Base-by-base conservation (phyloP, 495 filamentous ascomycete species). In the Podospora australis region DNA sequence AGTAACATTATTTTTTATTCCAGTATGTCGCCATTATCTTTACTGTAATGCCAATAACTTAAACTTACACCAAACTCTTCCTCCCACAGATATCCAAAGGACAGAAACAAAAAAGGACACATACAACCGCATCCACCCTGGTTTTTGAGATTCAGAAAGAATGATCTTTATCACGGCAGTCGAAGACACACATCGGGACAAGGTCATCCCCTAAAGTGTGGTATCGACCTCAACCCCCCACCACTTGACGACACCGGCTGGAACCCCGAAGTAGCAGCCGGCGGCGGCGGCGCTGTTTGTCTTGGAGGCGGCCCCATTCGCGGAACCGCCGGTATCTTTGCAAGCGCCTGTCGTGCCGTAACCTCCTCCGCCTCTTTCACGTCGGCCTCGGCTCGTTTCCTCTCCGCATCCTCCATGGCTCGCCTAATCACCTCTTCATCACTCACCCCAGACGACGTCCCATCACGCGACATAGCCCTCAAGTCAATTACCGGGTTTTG, bases 281-380 rank as follows among this genome's bases (percentile, higher is more conserved):
- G n/a, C 4, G 13, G 19, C 35, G 4, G 24, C 6, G 7, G 19
- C 0, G 17, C 52, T 19, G 23, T 20, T 13, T 29, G 21, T 32
- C 49, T 41, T 16, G 21, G 19, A 2, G 52, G 49, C 23, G 56
- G 52, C 2, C 56, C 56, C 30, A 48, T 45, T 14, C 41, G 32
- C 17, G 36, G 38, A 9, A 48, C 30, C 3, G 46, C 20, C 6
- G 56, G 56, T 21, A 55, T 1, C 49, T 59, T 59, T 2, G 20
- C 42, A 35, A 59, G 44, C 6, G 29, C 26, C 29, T 26, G 24
- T 25, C 49, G 47, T n/a, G 56, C 56, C 24, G 48, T 45, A 4
- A 41, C n/a, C 39, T 59, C 56, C 19, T 59, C 46, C 1, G 43
- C 49, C 28, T 47, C 49, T 23, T 32, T 47, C 11, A 25, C 46